These are phyloP conservation scores for Diaporthe capsici DNA, from an alignment of 2,329 filamentous ascomycete species.

Conservation along the genomic window DNA sequence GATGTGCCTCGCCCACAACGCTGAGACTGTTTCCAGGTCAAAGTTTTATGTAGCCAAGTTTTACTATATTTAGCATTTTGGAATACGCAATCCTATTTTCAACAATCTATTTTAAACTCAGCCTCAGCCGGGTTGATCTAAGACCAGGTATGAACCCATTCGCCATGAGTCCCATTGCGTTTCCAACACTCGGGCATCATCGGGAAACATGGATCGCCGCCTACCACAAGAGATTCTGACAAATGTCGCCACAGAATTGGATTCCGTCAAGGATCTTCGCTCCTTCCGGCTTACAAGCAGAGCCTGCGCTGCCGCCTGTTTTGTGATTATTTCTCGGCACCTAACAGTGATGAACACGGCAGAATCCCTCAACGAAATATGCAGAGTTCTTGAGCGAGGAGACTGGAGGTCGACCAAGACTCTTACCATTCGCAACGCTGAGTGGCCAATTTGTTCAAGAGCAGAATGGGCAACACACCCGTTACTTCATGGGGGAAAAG, in stretches of 20 bases:
- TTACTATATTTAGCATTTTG: not conserved
- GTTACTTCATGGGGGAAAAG: not conserved
- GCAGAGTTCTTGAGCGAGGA: not conserved
- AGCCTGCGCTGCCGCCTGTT: not conserved
- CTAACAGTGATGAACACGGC: not conserved
- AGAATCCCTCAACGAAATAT: not conserved
- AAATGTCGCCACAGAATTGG: not conserved
- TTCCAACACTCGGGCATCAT: not conserved
- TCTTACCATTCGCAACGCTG: not conserved
- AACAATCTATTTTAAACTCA: not conserved
- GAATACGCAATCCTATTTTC: not conserved
- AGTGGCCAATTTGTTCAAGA: not conserved
- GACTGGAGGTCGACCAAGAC: not conserved
- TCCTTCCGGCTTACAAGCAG: not conserved
- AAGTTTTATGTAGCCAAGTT: not conserved
- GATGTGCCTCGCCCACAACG: not conserved
- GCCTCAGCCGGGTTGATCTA: not conserved
- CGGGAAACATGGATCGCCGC: not conserved
- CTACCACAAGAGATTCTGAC: not conserved
- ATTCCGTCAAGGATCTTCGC: not conserved
- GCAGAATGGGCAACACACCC: not conserved
- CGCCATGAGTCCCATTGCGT: not conserved
- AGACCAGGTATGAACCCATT: not conserved
- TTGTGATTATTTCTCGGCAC: not conserved
- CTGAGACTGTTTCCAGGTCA: not conserved